Evolutionary conservation across 2,329 filamentous ascomycete genomes (phyloP).

Genomic region (Phaeosphaeriaceae sp.): DNA sequence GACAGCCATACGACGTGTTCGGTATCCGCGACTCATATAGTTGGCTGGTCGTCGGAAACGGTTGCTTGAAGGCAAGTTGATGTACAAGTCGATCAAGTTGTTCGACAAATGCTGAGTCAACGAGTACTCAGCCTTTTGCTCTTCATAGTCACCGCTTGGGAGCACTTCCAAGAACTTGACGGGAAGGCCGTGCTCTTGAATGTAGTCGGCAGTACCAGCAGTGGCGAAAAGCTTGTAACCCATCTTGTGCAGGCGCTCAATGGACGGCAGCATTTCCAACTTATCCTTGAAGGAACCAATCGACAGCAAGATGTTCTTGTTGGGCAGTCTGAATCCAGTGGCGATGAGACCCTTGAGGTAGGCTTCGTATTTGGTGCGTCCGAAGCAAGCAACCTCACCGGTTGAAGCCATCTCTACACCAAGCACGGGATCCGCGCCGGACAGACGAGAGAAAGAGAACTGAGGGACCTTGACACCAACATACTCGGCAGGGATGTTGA

Average conservation of each 20-base stretch:
- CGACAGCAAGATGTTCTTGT: constrained; percentile 92
- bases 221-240: constrained; percentile 97
- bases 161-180: constrained; percentile 95
- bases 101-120: constrained; percentile 95
- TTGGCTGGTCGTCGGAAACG: constrained; percentile 94
- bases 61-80: constrained; percentile 99
- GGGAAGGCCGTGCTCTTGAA: constrained; percentile 88
- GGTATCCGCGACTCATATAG: constrained; percentile 98
- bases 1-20: constrained; percentile 95
- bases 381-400: constrained; percentile 96
- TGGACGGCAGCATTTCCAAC: constrained; percentile 92
- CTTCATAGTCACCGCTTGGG: constrained; percentile 64
- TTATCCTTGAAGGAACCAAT: constrained; percentile 99
- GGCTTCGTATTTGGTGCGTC: constrained; percentile 93
- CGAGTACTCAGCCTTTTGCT: constrained; percentile 94
- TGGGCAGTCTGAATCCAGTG: constrained; percentile 94
- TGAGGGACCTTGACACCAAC: constrained; percentile 98
- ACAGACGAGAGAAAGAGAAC: constrained; percentile 97
- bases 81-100: constrained; percentile 98
- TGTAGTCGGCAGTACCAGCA: constrained; percentile 93
- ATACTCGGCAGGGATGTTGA: constrained; percentile 77
- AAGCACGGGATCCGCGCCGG: constrained; percentile 92
- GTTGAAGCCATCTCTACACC: constrained; percentile 99
- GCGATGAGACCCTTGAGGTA: constrained; percentile 96
- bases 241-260: constrained; percentile 85